Base-by-base conservation (phyloP, 2,329 filamentous ascomycete genomes). In the Phialophora verrucosa region DNA sequence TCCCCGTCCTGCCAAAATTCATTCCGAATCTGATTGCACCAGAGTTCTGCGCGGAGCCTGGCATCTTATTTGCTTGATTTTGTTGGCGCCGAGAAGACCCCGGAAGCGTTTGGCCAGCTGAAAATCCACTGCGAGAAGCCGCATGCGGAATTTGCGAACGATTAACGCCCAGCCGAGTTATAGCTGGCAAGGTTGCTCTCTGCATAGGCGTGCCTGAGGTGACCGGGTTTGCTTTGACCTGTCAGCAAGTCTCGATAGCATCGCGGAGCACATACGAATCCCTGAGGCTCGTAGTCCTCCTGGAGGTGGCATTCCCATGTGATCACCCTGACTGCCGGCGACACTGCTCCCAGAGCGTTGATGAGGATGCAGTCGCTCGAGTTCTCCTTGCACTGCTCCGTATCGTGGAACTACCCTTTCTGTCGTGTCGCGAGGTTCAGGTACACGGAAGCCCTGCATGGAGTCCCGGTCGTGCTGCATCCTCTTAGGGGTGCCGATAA, bases 291-390 rank as follows among this genome's bases (percentile, higher is more conserved):
- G 59, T 25, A 35, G 27, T 35, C 51, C 58, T 42, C 56, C 49
- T 35, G 56, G 54, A 5, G 59, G 64, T 31, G 59, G 62, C 64
- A 69, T 65, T 14, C 29, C 54, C 8, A 29, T 54, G 17, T 66
- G 59, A 23, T 62, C 54, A 38, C 62, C 50, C 5, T 62, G 62
- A 25, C 58, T 17, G 29, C 53, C 53, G 8, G 53, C 53, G 14
- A 57, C 62, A 58, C 66, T 69, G 54, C 60, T 67, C 31, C 67
- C 64, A 29, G 67, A 66, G 42, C 63, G 44, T 59, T 80, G 78
- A 64, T 79, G 74, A 29, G 75, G 74, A 70, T 79, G 77, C 1
- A 80, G 68, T 59, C 76, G 76, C 49, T 80, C 78, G 1, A 77
- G 73, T 1, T 76, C 76, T 8, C 74, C 73, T 23, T 70, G 71